Evolutionary conservation across 2,329 filamentous ascomycete species (phyloP).

Genomic region (Scopulariopsis brevicaulis): DNA sequence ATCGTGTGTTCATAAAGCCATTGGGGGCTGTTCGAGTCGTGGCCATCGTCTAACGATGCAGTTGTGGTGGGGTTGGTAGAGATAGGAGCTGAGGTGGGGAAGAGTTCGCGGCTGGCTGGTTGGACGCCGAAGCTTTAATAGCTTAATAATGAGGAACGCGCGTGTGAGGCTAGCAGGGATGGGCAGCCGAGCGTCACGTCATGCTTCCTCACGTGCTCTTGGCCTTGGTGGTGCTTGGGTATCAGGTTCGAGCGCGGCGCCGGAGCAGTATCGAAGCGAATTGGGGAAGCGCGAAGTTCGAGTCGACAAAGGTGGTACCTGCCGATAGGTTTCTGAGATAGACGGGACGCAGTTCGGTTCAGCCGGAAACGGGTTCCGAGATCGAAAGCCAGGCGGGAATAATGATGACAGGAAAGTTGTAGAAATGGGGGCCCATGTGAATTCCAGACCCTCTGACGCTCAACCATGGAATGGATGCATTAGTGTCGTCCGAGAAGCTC

Average conservation of each 20-base stretch:
- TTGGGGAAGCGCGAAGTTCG: neutral
- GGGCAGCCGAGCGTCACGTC: neutral
- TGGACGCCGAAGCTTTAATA: neutral
- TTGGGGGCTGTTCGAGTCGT: constrained; percentile 2
- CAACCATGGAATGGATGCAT: neutral
- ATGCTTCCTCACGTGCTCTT: neutral
- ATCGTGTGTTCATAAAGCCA: constrained; percentile 22
- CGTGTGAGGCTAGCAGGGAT: neutral
- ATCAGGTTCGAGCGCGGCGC: neutral
- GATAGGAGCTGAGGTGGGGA: neutral
- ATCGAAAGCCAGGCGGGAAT: neutral
- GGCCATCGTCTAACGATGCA: neutral
- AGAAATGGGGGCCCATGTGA: neutral
- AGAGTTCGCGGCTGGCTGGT: neutral
- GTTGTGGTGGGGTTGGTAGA: neutral
- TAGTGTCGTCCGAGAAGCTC: too few species aligned
- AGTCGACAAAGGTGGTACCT: neutral
- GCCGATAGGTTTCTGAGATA: neutral
- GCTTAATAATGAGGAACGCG: neutral
- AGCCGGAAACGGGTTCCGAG: neutral
- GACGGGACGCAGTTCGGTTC: neutral
- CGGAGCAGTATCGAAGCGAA: neutral
- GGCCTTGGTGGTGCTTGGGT: neutral
- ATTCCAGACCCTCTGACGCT: neutral
- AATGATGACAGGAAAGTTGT: neutral